A percentile compares a stretch with the other conserved stretches of the same genome.
phyloP scores from a whole-genome alignment of 345 rosid species.

The Barbarea vulgaris region DNA sequence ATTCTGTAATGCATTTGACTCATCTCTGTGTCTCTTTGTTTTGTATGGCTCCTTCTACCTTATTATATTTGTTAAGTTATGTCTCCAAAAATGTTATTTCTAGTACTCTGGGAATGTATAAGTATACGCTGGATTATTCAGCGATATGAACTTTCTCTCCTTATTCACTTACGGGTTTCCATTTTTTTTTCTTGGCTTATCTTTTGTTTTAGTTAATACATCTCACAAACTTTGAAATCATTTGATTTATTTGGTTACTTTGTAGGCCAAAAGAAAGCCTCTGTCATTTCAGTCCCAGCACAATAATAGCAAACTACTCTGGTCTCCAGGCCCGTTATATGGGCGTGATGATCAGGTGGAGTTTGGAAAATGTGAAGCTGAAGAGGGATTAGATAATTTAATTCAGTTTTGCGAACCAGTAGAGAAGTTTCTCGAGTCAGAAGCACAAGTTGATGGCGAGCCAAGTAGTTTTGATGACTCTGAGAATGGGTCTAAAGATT shows the following conservation, averaged over 20 bases:
- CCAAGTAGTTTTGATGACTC: constrained; percentile 32
- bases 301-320: constrained; percentile 52
- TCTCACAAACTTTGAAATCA: not conserved
- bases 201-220: not conserved
- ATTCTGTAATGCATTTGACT: not conserved
- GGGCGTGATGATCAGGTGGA: constrained; percentile 41
- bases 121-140: not conserved
- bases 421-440: constrained; percentile 70
- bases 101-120: not conserved
- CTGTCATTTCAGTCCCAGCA: constrained; percentile 48
- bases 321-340: constrained; percentile 56
- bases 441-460: constrained; percentile 40
- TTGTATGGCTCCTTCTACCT: not conserved
- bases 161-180: not conserved
- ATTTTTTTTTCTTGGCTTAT: not conserved
- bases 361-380: constrained; percentile 43
- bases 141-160: not conserved
- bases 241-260: constrained; percentile 16
- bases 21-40: constrained; percentile 16
- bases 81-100: not conserved
- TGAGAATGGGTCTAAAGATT: constrained; percentile 34
- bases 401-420: constrained; percentile 67
- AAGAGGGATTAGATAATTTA: constrained; percentile 51
- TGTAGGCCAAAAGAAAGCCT: constrained; percentile 83
- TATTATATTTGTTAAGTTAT: not conserved